Base-by-base conservation (phyloP, 805 yeast species). In the Kodamaea kakaduensis region DNA sequence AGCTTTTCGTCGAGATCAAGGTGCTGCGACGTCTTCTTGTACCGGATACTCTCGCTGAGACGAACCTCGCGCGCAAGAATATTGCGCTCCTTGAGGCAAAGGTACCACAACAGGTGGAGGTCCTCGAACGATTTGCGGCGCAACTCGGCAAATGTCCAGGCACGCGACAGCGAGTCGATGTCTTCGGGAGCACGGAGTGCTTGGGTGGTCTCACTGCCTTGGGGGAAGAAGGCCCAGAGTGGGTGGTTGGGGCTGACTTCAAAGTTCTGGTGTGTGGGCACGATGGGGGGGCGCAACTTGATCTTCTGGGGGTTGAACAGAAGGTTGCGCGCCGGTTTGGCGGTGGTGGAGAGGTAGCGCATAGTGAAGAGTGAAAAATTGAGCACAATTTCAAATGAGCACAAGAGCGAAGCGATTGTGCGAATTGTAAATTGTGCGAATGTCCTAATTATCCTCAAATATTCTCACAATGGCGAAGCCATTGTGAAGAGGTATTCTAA, bases 91-190 rank as follows among this genome's bases (percentile, higher is more conserved):
- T 77, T 84, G 46, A 90, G 61, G 47, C 89, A 78, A 28, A 82
- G 71, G 57, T 86, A 90, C 97, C 98, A 93, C 50, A 93, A 67
- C 23, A 78, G 75, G 59, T 93, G 98, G 48, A 93, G 67, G 55
- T 93, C 98, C 25, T 88, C 93, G 53, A 88, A 93, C 12, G 86
- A 77, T 59, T 93, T 93, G 43, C 94, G 74, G 57, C 98, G 78
- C 49, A 93, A 73, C 56, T 90, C 97, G 3, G 87, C 82, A 36
- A 88, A 70, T 5, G 82, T 64, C 98, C 98, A 93, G 4, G 93
- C 66, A 49, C 95, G 73, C 10, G 93, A 80, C 7, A 67, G 62
- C 18, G 58, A 54, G 22, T 64, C 63, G 33, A 73, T 66, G 15
- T 80, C 84, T 2, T 69, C 75, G 3, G 72, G 59, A 1, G 67